Percentiles rank a stretch among this genome's conserved stretches.
Evolutionary conservation across 805 yeast species (phyloP).

Genomic region (Cyberlindnera sargentensis): DNA sequence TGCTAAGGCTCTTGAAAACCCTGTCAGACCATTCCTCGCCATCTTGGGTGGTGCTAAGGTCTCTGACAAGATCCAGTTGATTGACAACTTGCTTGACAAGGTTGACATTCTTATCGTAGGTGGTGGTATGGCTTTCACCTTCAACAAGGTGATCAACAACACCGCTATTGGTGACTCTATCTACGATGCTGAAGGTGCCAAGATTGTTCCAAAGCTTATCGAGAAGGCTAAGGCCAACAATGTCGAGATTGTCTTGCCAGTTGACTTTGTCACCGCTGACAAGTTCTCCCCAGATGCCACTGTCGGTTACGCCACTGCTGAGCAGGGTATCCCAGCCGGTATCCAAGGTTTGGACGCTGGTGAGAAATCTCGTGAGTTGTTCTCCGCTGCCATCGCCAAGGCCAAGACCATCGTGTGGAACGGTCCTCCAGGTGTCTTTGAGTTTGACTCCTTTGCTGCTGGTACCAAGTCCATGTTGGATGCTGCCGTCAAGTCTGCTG

Average conservation of each 20-base stretch:
- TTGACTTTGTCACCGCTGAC: conserved; percentile 95
- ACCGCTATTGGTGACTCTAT: conserved; percentile 88
- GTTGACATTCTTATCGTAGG: conserved; percentile 92
- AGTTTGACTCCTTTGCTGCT: conserved; percentile 82
- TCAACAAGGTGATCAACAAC: conserved; percentile 85
- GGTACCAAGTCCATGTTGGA: conserved; percentile 91
- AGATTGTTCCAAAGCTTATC: conserved; percentile 84
- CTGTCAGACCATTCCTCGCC: conserved; percentile 96
- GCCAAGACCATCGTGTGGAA: conserved; percentile 99
- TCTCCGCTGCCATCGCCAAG: conserved; percentile 74
- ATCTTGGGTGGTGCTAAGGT: conserved; percentile 99
- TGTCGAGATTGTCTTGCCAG: conserved; percentile 91
- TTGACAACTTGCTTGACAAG: conserved; percentile 94
- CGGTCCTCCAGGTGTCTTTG: conserved; percentile 99
- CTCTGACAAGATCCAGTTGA: conserved; percentile 96
- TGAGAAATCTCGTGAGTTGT: conserved; percentile 77
- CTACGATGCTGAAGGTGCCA: conserved; percentile 91
- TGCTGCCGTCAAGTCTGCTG: conserved; percentile 80
- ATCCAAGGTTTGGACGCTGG: conserved; percentile 97
- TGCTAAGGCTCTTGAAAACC: conserved; percentile 97
- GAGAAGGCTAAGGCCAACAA: conserved; percentile 95
- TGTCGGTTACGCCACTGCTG: conserved; percentile 77
- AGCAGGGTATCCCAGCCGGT: conserved; percentile 88
- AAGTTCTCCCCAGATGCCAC: conserved; percentile 88
- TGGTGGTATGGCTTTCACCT: conserved; percentile 99